Percentiles rank a stretch among this genome's conserved stretches.
These are phyloP conservation scores for Penicillium sclerotigenum DNA, from an alignment of 2,329 filamentous ascomycete genomes.

Conservation along the genomic window DNA sequence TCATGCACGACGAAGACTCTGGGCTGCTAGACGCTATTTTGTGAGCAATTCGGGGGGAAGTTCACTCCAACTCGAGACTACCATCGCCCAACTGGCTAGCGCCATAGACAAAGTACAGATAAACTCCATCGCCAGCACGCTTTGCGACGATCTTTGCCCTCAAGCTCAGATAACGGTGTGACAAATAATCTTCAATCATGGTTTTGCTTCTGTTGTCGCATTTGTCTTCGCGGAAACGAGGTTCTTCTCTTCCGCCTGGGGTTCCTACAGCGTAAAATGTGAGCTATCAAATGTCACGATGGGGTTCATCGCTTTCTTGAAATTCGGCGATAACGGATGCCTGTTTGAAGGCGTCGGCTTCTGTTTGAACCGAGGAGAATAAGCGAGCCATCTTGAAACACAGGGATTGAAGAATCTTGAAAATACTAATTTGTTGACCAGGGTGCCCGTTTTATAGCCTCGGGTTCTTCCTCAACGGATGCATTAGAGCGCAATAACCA, in stretches of 20 bases:
- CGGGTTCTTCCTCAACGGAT: not conserved
- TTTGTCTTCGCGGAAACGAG: not conserved
- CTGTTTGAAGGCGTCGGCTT: not conserved
- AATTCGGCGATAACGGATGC: not conserved
- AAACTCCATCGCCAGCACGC: not conserved
- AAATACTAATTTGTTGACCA: not conserved
- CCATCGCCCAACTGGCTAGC: not conserved
- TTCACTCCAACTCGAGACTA: not conserved
- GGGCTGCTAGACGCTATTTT: constrained; percentile 40
- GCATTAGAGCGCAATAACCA: not conserved
- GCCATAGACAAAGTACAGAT: constrained; percentile 1
- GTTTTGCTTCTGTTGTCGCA: not conserved
- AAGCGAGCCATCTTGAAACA: not conserved
- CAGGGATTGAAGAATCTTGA: not conserved
- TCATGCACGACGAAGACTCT: constrained; percentile 45
- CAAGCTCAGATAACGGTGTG: not conserved
- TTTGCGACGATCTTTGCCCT: not conserved
- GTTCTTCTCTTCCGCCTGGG: not conserved
- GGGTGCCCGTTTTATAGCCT: not conserved
- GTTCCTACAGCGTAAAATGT: not conserved
- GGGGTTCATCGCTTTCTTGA: not conserved
- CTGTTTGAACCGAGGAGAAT: not conserved
- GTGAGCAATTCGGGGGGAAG: constrained; percentile 13
- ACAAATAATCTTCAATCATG: not conserved
- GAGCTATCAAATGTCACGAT: not conserved